Percentiles rank a stretch among this genome's conserved stretches.
Evolutionary conservation across 495 filamentous ascomycete genomes (phyloP).

Genomic region (Aspergillus diversus): DNA sequence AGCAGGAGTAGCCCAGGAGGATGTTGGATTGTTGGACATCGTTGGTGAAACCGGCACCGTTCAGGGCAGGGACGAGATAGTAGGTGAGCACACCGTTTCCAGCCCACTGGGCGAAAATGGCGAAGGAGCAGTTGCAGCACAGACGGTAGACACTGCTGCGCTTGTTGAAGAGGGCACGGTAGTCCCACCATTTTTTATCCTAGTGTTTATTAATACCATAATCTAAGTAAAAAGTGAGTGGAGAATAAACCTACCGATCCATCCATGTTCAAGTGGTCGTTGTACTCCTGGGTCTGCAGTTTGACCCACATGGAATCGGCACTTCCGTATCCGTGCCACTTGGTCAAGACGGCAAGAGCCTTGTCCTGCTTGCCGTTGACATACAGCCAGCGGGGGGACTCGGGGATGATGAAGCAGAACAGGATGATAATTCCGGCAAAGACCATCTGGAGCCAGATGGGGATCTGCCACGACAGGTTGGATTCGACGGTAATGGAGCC

Average conservation of each 20-base stretch:
- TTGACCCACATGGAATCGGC: slow-evolving; percentile 39
- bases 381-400: slow-evolving; percentile 49
- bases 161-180: slow-evolving; percentile 10
- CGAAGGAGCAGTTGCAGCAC: slow-evolving; percentile 9
- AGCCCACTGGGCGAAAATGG: slow-evolving; percentile 17
- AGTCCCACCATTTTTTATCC: slow-evolving; percentile 18
- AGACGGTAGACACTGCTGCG: slow-evolving; percentile 18
- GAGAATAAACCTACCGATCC: slow-evolving; percentile 6
- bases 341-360: slow-evolving; percentile 52
- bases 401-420: slow-evolving; percentile 10
- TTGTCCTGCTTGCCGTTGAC: slow-evolving; percentile 58
- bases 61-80: slow-evolving; percentile 7
- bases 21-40: neutral
- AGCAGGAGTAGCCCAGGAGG: slow-evolving; percentile 9
- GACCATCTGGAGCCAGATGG: slow-evolving; percentile 35
- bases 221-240: neutral
- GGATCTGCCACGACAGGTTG: slow-evolving; percentile 57
- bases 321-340: slow-evolving; percentile 61
- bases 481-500: slow-evolving; percentile 35
- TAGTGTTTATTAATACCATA: neutral
- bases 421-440: slow-evolving; percentile 43
- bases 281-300: slow-evolving; percentile 11
- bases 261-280: slow-evolving; percentile 12
- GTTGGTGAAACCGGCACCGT: slow-evolving; percentile 8
- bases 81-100: slow-evolving; percentile 12